Evolutionary conservation across 1,139 yeast species (phyloP).

Genomic region (Geotrichum restrictum): DNA sequence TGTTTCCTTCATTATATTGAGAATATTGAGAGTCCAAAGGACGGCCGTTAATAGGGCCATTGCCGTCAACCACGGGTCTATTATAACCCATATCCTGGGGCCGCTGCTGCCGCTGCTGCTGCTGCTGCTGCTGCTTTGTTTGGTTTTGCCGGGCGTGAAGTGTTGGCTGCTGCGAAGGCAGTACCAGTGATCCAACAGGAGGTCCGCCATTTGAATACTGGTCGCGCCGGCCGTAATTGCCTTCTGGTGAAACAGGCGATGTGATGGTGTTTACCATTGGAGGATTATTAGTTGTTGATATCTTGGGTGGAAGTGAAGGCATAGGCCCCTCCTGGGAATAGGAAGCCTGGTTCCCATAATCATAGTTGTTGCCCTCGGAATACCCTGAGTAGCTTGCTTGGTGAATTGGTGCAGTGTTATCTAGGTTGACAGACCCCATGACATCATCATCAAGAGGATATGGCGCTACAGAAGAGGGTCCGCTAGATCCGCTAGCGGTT

Average conservation of each 20-base stretch:
- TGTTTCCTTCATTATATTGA: too few relatives aligned
- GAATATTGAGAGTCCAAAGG: too few relatives aligned
- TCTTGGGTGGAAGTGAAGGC: conserved; percentile 20
- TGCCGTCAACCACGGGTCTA: too few relatives aligned
- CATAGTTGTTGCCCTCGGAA: too few relatives aligned
- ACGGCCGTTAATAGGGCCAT: too few relatives aligned
- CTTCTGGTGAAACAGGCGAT: conserved; percentile 23
- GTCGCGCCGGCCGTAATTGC: background rate
- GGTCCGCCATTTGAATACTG: background rate
- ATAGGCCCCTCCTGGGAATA: background rate
- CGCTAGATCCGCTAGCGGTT: conserved; percentile 12
- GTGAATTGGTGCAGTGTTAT: conserved; percentile 3
- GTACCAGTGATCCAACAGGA: background rate
- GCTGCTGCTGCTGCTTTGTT: too few relatives aligned
- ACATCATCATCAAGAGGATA: conserved; percentile 22
- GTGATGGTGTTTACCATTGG: conserved; percentile 26
- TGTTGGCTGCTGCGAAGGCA: too few relatives aligned
- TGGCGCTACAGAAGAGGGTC: conserved; percentile 16
- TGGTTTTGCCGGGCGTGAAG: too few relatives aligned
- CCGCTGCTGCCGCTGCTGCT: too few relatives aligned
- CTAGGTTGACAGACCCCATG: conserved; percentile 17
- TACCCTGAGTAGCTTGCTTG: too few relatives aligned
- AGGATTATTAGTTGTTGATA: conserved; percentile 32
- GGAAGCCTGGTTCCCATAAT: background rate
- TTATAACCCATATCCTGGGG: too few relatives aligned